Conservation (phyloP, 495 filamentous ascomycete species). For the Friedmanniomyces endolithicus region DNA sequence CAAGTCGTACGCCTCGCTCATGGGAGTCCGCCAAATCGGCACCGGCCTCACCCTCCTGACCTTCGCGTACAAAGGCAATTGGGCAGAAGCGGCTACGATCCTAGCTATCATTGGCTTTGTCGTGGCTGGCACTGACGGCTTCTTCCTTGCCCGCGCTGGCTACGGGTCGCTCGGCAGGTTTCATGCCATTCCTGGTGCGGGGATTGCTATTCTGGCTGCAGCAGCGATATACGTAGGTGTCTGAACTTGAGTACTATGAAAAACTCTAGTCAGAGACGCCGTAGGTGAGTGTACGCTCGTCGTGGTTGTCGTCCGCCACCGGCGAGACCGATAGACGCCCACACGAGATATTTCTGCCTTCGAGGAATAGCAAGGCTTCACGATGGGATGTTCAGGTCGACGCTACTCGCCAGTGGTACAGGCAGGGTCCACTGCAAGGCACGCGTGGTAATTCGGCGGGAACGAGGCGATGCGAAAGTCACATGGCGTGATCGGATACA, state of each 20-base stretch:
- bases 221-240: background rate
- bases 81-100: background rate
- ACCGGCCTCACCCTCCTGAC: background rate
- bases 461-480: too few species aligned
- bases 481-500: too few species aligned
- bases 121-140: background rate
- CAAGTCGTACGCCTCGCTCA: background rate
- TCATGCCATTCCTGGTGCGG: background rate
- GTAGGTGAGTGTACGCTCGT: background rate
- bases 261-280: background rate
- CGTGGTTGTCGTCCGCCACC: too few species aligned
- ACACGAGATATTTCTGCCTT: too few species aligned
- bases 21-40: background rate
- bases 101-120: background rate
- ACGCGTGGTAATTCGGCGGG: too few species aligned
- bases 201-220: background rate
- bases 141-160: background rate
- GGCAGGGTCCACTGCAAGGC: too few species aligned
- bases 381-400: too few species aligned
- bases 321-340: too few species aligned
- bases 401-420: too few species aligned
- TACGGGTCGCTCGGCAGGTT: background rate
- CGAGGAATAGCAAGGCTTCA: too few species aligned
- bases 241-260: background rate
- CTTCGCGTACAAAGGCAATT: background rate